Evolutionary conservation across 1,284 basidiomycete genomes (phyloP), one percentile per base, ranked within the genome.

Genomic region (Coniophora puteana): DNA sequence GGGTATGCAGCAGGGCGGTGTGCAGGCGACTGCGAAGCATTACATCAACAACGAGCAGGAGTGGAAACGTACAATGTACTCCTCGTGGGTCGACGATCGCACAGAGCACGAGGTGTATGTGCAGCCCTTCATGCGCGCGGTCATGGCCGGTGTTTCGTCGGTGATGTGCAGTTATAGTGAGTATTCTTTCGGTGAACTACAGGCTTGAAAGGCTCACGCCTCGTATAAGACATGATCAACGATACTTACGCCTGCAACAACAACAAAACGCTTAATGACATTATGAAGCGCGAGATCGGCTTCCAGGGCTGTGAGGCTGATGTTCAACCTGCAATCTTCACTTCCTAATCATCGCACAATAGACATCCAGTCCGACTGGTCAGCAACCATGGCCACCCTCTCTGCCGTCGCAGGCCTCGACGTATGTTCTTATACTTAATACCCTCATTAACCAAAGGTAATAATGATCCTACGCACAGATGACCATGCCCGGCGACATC

Each of bases 161-260:
- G 68, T 89, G 38, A 89, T 89, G 86, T 88, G 83, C 52, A 76
- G 79, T 10, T 88, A 88, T 58, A 82, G 80, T 59, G 57, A 64
- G 51, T 72, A 63, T 17, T 68, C 66, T 3, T 62, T 66, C 3
- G 71, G 69, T 44, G 68, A 32, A 62, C 69, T 41, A 57, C 61
- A 1, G 54, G 44, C 16, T 54, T 69, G 26, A 48, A 70, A 29
- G 64, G n/a, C n/a, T n/a, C n/a, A n/a, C 67, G 5, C 57, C 17
- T 18, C 27, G 27, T 25, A 3, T 16, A 16, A 62, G 52, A 57
- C 29, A 49, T 59, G 36, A 43, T 75, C 54, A 81, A 81, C 49
- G 61, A 68, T 14, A 69, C 73, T 0, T 77, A 69, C 45, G 68
- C 74, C 2, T 79, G 76, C 51, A 71, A 77, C 45, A 81, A 81